Conservation (phyloP, 306 rosid species). For the Sicyos baderoa region DNA sequence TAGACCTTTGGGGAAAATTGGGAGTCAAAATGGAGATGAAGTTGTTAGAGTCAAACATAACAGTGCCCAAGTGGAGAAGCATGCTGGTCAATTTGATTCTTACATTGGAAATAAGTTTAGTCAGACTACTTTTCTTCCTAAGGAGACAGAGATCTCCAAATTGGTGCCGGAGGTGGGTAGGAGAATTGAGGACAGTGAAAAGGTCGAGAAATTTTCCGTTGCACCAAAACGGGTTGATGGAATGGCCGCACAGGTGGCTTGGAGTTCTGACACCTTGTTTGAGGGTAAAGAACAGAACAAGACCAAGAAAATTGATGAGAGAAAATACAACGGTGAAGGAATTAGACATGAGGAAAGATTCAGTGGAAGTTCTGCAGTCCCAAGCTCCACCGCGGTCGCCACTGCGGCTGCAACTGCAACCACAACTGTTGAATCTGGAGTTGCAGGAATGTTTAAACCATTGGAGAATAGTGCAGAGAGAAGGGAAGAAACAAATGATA, state of each 20-base stretch:
- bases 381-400: conserved; percentile 30
- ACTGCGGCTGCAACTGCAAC: conserved; percentile 22
- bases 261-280: conserved; percentile 31
- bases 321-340: conserved; percentile 44
- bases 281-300: conserved; percentile 40
- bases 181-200: conserved; percentile 50
- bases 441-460: conserved; percentile 39
- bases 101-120: conserved; percentile 47
- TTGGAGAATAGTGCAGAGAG: conserved; percentile 25
- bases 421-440: conserved; percentile 36
- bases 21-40: conserved; percentile 40
- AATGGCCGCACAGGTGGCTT: conserved; percentile 44
- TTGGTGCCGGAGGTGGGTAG: conserved; percentile 48
- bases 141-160: conserved; percentile 45
- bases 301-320: conserved; percentile 39
- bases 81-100: conserved; percentile 36
- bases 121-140: conserved; percentile 40
- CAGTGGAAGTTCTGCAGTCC: conserved; percentile 40
- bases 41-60: conserved; percentile 35
- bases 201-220: conserved; percentile 37
- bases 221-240: conserved; percentile 48
- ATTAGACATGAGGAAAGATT: conserved; percentile 26
- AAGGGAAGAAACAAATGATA: conserved; percentile 23
- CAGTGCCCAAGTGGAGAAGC: conserved; percentile 32
- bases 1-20: conserved; percentile 37